Base-by-base conservation (phyloP, 2,329 filamentous ascomycete species). In the Phaeophleospora eucalypticola region DNA sequence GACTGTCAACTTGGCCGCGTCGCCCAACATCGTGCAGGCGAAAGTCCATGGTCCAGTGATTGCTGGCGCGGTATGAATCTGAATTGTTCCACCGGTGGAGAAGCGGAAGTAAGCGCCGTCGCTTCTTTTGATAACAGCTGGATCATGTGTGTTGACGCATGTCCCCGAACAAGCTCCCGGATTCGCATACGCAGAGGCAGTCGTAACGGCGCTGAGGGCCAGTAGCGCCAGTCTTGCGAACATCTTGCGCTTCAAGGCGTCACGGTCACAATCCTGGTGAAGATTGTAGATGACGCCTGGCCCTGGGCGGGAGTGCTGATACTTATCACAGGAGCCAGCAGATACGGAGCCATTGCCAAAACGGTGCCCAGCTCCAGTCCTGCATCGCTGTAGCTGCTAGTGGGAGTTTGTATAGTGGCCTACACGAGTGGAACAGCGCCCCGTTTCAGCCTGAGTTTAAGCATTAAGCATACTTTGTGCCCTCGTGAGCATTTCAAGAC, bases 31-130 rank as follows among this genome's bases (percentile, higher is more conserved):
- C 9, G 70, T 70, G 10, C 75, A 74, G 38, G 71, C 60, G 42
- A 68, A 67, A 1, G 66, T 71, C 76, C 76, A 79, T n/a, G 76
- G 75, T 0, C 76, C 77, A 4, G 63, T 62, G 29, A 79, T 66
- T 2, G 65, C 60, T 0, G 71, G 66, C 2, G 76, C 69, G n/a
- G 68, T 73, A 39, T 74, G 70, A 37, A 77, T 71, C 1, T 71
- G 67, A 24, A 80, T 74, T 41, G 71, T 67, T 18, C 71, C 70
- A 17, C 73, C 73, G 0, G 76, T 79, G 1, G 74, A 75, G 57
- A 79, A 79, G 8, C 75, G 72, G 58, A 72, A 79, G 59, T 79
- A 79, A 0, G 56, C 72, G 14, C 73, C 71, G 55, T 79, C 75
- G 1, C 67, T 61, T 48, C 74, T 70, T 4, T 65, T 68, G 53